Evolutionary conservation across 2,329 filamentous ascomycete species (phyloP), one percentile per base, ranked within the genome.

Genomic region (Coleophoma eucalyptorum): DNA sequence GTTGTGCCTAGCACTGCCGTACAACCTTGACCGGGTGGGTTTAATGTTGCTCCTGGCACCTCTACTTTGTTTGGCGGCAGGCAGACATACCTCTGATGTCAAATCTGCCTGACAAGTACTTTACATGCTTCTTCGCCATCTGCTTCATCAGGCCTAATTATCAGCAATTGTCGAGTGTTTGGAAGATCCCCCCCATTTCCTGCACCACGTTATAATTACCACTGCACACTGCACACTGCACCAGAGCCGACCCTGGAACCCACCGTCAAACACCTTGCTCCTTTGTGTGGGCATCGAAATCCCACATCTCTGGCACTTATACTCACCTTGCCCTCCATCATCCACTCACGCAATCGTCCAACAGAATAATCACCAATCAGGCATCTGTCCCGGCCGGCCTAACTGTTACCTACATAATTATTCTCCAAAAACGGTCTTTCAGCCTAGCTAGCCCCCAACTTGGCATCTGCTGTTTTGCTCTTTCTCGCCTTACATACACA

Each of bases 301-400:
- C 26, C 26, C 26, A 26, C 26, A 26, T 26, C 26, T 26, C 26
- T 26, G 26, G 26, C 26, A 26, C 26, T n/a, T 50, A 37, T 40
- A 47, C 46, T 50, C 46, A 35, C 44, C 46, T 41, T 42, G 19
- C 41, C 46, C 48, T 43, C 48, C 50, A 19, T 45, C 44, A 35
- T 47, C 48, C 48, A 43, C 52, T 51, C 51, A 53, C 46, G 21
- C 34, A 16, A 31, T 40, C 37, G 38, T 19, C 45, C 46, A 50
- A 42, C 52, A 54, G 51, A 53, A 41, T 31, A 18, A 42, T 56
- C 49, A 53, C 53, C 53, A 56, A 56, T 57, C 52, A 59, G 43
- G 37, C 50, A 47, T 33, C 34, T 37, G n/a, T 21, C 37, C 31
- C 34, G 15, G 26, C 26, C 6, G 26, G 3, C 26, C 26, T 26